Conservation (phyloP, 306 rosid species). For the Senna tora region DNA sequence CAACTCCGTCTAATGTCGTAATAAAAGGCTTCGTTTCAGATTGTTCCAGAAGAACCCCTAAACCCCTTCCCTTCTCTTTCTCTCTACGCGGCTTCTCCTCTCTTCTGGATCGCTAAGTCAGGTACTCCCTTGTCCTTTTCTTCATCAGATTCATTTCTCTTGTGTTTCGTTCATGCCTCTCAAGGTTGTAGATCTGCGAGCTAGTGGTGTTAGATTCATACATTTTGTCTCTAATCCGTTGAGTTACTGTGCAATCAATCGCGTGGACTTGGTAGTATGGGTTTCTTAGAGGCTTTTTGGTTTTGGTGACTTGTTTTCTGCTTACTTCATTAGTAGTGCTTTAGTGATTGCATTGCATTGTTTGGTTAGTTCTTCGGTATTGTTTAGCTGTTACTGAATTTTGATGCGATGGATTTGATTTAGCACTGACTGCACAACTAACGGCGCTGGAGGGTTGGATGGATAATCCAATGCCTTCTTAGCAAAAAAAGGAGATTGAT, state of each 20-base stretch:
- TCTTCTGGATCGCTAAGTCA: slow-evolving; percentile 28
- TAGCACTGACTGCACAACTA: background rate
- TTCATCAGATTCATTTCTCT: background rate
- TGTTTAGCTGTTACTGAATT: background rate
- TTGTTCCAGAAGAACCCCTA: slow-evolving; percentile 35
- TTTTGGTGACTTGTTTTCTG: background rate
- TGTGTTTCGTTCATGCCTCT: background rate
- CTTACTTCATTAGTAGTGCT: background rate
- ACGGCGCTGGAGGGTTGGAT: background rate
- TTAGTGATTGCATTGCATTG: background rate
- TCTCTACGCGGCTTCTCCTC: background rate
- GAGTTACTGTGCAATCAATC: background rate
- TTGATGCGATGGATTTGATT: background rate
- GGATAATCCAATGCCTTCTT: background rate
- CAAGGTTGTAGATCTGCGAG: slow-evolving; percentile 48
- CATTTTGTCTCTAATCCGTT: background rate
- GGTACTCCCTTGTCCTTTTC: background rate
- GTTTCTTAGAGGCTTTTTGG: background rate
- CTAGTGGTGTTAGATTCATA: slow-evolving; percentile 30
- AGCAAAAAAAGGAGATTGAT: background rate
- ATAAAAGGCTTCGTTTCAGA: slow-evolving; percentile 17
- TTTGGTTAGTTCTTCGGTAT: background rate
- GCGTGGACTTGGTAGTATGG: background rate
- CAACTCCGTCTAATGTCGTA: background rate
- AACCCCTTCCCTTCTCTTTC: background rate